These are phyloP conservation scores for Fermentozyma sake DNA, from an alignment of 1,139 yeast genomes.

Conservation along the genomic window DNA sequence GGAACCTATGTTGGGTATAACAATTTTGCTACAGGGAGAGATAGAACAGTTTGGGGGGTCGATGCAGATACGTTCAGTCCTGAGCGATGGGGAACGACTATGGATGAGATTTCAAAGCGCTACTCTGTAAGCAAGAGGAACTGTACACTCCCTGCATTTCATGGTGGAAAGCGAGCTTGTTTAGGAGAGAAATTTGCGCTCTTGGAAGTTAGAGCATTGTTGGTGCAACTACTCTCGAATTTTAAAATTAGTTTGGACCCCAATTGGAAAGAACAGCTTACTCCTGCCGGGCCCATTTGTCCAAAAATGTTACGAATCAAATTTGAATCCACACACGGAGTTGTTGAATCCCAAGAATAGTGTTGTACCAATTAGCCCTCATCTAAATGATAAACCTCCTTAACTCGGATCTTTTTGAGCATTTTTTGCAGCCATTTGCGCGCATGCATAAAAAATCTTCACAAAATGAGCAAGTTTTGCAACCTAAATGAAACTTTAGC, in stretches of 20 bases:
- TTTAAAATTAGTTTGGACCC: slow-evolving; percentile 36
- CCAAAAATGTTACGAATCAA: slow-evolving; percentile 10
- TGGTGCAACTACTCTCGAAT: slow-evolving; percentile 29
- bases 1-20: slow-evolving; percentile 56
- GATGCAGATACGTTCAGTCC: slow-evolving; percentile 48
- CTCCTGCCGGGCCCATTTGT: slow-evolving; percentile 33
- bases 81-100: slow-evolving; percentile 50
- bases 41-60: slow-evolving; percentile 44
- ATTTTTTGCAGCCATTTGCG: too few relatives aligned
- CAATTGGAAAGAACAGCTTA: slow-evolving; percentile 47
- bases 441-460: too few relatives aligned
- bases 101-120: slow-evolving; percentile 30
- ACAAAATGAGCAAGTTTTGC: too few relatives aligned
- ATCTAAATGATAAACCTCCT: too few relatives aligned
- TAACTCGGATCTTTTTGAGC: too few relatives aligned
- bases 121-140: slow-evolving; percentile 43
- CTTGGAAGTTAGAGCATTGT: slow-evolving; percentile 36
- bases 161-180: slow-evolving; percentile 60
- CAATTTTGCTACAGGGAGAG: slow-evolving; percentile 53
- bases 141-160: slow-evolving; percentile 50
- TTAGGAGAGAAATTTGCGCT: slow-evolving; percentile 59
- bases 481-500: too few relatives aligned
- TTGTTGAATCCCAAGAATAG: too few relatives aligned
- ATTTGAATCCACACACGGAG: too few relatives aligned
- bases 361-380: too few relatives aligned